Conservation (phyloP, 495 filamentous ascomycete genomes). For the Xylaria telfairii region DNA sequence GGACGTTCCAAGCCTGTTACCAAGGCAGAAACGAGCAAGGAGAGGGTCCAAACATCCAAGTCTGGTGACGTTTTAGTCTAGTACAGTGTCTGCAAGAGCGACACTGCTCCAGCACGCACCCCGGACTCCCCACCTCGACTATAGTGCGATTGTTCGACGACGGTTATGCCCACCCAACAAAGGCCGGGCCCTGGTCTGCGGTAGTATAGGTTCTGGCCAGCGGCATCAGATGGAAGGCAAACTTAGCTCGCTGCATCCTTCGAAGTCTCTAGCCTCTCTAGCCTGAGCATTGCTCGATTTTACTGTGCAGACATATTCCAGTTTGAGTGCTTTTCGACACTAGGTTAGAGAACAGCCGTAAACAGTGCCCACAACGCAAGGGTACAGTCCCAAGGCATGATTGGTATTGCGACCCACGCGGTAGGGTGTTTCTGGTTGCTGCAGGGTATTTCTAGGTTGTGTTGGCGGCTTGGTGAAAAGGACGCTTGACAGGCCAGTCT, state of each 20-base stretch:
- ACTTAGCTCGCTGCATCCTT: not conserved
- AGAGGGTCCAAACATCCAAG: slow-evolving; percentile 18
- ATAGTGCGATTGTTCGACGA: not conserved
- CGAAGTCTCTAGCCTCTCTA: not conserved
- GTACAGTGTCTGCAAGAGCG: slow-evolving; percentile 20
- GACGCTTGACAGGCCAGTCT: slow-evolving; percentile 36
- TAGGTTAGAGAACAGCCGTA: not conserved
- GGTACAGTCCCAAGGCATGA: slow-evolving; percentile 16
- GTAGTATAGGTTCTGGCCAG: not conserved
- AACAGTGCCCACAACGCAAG: not conserved
- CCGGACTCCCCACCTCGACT: slow-evolving; percentile 15
- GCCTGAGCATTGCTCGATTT: not conserved
- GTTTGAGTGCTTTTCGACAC: not conserved
- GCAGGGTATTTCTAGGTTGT: slow-evolving; percentile 36
- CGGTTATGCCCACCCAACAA: not conserved
- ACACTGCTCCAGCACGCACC: slow-evolving; percentile 5
- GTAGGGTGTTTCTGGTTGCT: slow-evolving; percentile 37
- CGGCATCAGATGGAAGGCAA: not conserved
- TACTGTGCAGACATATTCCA: not conserved
- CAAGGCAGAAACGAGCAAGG: slow-evolving; percentile 21
- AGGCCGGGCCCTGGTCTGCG: not conserved
- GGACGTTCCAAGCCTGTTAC: slow-evolving; percentile 12
- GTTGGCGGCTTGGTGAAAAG: slow-evolving; percentile 14
- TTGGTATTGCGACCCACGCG: slow-evolving; percentile 34
- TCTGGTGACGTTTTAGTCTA: slow-evolving; percentile 18